These are phyloP conservation scores for Suillus cothurnatus DNA, from an alignment of 768 basidiomycete genomes.

Conservation along the genomic window DNA sequence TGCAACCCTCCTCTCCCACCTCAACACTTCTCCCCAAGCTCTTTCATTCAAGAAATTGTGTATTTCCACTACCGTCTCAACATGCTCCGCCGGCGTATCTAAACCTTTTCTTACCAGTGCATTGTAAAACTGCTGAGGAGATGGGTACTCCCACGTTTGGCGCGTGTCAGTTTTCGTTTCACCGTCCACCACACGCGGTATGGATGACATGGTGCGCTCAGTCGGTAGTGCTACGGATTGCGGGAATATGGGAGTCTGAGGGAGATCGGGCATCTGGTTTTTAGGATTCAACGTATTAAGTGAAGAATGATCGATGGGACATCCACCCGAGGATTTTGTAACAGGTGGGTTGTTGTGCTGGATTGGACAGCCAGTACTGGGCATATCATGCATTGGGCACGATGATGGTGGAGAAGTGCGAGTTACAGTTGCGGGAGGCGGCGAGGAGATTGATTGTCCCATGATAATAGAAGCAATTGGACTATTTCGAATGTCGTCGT, in stretches of 20 bases:
- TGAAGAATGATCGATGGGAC: conserved; percentile 61
- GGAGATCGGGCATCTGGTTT: conserved; percentile 89
- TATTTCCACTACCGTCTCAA: conserved; percentile 97
- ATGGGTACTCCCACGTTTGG: conserved; percentile 90
- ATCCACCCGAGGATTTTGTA: conserved; percentile 43
- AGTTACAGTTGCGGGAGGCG: conserved; percentile 15
- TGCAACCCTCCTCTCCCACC: conserved; percentile 78
- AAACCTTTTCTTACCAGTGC: conserved; percentile 94
- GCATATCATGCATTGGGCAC: conserved; percentile 16
- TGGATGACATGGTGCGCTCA: conserved; percentile 77
- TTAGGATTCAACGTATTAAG: conserved; percentile 54
- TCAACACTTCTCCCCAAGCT: conserved; percentile 93
- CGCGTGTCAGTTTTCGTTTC: conserved; percentile 17
- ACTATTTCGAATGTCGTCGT: not conserved
- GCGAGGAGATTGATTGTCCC: conserved; percentile 18
- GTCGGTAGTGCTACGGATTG: conserved; percentile 68
- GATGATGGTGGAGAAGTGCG: conserved; percentile 12
- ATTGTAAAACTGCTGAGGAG: conserved; percentile 97
- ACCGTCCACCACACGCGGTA: conserved; percentile 62
- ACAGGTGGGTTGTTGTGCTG: conserved; percentile 34
- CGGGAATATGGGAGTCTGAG: conserved; percentile 59
- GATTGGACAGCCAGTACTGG: conserved; percentile 44
- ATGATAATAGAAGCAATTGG: conserved; percentile 3
- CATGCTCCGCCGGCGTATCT: conserved; percentile 95
- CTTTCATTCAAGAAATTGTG: conserved; percentile 98